phyloP scores from a whole-genome alignment of 371 early-diverging fungal genomes.

The Rhizopus microsporus region DNA sequence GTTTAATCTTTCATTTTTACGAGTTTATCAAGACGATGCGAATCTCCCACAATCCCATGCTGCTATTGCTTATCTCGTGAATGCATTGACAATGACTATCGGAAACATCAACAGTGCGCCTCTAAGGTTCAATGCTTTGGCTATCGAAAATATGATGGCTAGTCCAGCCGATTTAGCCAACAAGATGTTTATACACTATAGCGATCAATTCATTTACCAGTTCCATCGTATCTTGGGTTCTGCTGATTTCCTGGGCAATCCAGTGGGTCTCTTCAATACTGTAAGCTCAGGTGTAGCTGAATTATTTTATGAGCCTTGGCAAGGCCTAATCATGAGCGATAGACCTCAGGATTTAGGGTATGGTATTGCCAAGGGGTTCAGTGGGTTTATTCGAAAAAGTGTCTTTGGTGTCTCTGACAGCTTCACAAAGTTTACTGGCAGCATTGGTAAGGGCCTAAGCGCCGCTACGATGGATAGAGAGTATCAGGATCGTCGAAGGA shows the following conservation, averaged over 20 bases:
- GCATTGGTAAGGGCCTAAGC: conserved; percentile 95
- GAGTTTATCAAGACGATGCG: conserved; percentile 73
- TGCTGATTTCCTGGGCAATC: conserved; percentile 97
- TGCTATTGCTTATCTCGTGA: conserved; percentile 64
- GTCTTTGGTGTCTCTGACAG: conserved; percentile 96
- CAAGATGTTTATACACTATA: conserved; percentile 82
- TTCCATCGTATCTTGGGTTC: conserved; percentile 94
- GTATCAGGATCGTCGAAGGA: conserved; percentile 85
- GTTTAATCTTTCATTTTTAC: conserved; percentile 89
- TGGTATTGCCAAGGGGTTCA: conserved; percentile 93
- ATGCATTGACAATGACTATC: conserved; percentile 94
- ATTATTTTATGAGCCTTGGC: conserved; percentile 97
- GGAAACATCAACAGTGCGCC: conserved; percentile 96
- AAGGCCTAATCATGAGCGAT: conserved; percentile 94
- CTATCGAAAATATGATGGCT: conserved; percentile 86
- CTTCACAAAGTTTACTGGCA: conserved; percentile 93
- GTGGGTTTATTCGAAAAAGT: conserved; percentile 91
- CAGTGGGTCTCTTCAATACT: conserved; percentile 95
- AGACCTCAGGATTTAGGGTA: conserved; percentile 95
- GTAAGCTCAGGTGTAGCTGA: conserved; percentile 94
- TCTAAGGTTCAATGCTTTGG: conserved; percentile 87
- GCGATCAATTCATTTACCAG: conserved; percentile 89
- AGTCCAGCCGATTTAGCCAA: conserved; percentile 78
- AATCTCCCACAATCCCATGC: conserved; percentile 31
- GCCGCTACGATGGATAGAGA: conserved; percentile 94